A percentile compares a stretch with the other conserved stretches of the same genome.
Evolutionary conservation across 805 yeast species (phyloP).

Genomic region (Kodamaea lidongshanica): DNA sequence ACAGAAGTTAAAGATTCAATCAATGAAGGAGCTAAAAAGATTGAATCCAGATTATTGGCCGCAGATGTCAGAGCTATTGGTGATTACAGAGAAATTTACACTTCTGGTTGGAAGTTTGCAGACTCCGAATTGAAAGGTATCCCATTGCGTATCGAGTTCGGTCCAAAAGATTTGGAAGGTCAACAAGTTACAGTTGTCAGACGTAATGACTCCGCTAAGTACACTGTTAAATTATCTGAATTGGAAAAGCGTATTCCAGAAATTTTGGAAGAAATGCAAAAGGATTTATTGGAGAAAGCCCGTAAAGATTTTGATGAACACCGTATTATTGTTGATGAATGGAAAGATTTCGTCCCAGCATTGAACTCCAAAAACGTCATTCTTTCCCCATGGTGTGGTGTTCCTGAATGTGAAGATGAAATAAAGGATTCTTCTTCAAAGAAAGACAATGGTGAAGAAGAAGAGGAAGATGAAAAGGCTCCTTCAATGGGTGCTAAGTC

Average conservation of each 20-base stretch:
- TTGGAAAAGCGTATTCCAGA: slow-evolving; percentile 64
- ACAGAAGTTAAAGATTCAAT: slow-evolving; percentile 69
- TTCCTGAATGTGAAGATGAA: slow-evolving; percentile 88
- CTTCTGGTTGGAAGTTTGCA: slow-evolving; percentile 98
- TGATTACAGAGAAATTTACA: slow-evolving; percentile 89
- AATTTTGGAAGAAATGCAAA: slow-evolving; percentile 77
- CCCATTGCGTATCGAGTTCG: slow-evolving; percentile 89
- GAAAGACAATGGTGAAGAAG: slow-evolving; percentile 74
- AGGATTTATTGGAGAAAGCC: slow-evolving; percentile 68
- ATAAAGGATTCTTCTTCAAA: slow-evolving; percentile 86
- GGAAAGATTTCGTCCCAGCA: slow-evolving; percentile 91
- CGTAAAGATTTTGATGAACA: slow-evolving; percentile 79
- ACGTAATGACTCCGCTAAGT: slow-evolving; percentile 83
- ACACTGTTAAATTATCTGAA: slow-evolving; percentile 56
- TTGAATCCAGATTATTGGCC: slow-evolving; percentile 55
- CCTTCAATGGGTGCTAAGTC: slow-evolving; percentile 99
- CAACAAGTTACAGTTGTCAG: slow-evolving; percentile 82
- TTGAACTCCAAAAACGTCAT: slow-evolving; percentile 87
- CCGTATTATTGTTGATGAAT: slow-evolving; percentile 70
- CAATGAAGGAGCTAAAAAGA: slow-evolving; percentile 59
- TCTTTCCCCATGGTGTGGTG: slow-evolving; percentile 97
- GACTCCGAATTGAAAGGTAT: slow-evolving; percentile 96
- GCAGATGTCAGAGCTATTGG: slow-evolving; percentile 71
- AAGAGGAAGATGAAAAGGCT: slow-evolving; percentile 88
- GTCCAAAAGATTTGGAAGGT: slow-evolving; percentile 89